Conservation (phyloP, 2,329 filamentous ascomycete species). For the Phialemonium atrogriseum region DNA sequence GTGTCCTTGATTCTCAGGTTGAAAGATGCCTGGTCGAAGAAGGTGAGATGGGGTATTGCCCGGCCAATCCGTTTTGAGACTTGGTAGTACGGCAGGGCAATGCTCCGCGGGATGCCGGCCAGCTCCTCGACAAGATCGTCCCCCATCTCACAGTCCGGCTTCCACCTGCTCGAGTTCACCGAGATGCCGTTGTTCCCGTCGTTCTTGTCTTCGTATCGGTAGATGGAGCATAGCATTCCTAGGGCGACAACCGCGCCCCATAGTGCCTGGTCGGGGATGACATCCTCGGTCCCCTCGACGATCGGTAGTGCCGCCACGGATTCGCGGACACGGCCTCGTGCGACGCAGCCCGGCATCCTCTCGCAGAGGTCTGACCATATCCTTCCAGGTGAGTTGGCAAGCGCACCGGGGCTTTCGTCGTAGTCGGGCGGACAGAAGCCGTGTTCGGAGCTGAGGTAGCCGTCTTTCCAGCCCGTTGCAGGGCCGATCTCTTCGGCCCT, state of each 20-base stretch:
- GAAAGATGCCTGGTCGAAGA: slow-evolving; percentile 45
- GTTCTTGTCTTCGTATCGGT: slow-evolving; percentile 42
- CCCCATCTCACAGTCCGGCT: slow-evolving; percentile 33
- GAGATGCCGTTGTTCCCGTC: slow-evolving; percentile 42
- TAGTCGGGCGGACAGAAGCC: slow-evolving; percentile 44
- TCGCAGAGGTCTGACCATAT: slow-evolving; percentile 47
- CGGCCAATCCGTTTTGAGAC: slow-evolving; percentile 42
- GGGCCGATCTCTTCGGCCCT: slow-evolving; percentile 44
- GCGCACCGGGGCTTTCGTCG: slow-evolving; percentile 37
- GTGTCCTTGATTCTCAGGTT: slow-evolving; percentile 41
- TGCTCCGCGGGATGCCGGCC: slow-evolving; percentile 36
- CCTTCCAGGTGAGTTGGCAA: slow-evolving; percentile 38
- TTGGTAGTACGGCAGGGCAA: slow-evolving; percentile 41
- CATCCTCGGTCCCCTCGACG: slow-evolving; percentile 38
- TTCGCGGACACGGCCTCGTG: slow-evolving; percentile 40
- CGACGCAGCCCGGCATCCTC: slow-evolving; percentile 42
- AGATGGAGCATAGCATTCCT: slow-evolving; percentile 45
- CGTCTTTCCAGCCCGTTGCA: slow-evolving; percentile 43
- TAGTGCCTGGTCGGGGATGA: slow-evolving; percentile 41
- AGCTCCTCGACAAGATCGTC: slow-evolving; percentile 43
- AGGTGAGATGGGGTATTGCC: slow-evolving; percentile 42
- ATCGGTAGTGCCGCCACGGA: slow-evolving; percentile 38
- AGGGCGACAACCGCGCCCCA: slow-evolving; percentile 45
- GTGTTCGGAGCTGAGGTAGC: slow-evolving; percentile 41
- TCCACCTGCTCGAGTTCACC: slow-evolving; percentile 21